Evolutionary conservation across 2,329 filamentous ascomycete species (phyloP), one percentile per base, ranked within the genome.

Genomic region (Ceratocystis colombiana): DNA sequence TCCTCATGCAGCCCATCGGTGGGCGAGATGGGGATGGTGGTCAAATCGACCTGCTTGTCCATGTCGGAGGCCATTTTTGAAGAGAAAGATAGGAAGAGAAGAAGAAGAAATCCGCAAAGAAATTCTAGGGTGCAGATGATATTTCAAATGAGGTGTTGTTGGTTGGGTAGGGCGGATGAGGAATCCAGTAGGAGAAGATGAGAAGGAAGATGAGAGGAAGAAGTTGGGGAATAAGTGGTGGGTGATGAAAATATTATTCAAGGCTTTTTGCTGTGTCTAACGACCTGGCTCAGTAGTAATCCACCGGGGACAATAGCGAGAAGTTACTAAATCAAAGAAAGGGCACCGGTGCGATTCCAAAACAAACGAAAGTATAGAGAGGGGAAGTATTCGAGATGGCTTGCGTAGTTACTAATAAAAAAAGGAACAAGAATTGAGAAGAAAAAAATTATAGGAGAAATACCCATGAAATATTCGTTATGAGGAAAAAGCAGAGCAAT

Each of bases 11-110:
- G 77, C 68, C 80, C 74, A 73, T 83, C 83, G 71, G 82, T 82
- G 64, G 84, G 84, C 64, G 84, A 85, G 75, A 88, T 82, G 71
- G 85, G 85, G 68, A 88, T 87, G 64, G 84, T 87, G 68, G 83
- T 85, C 68, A 87, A 79, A 71, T 88, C 85, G 75, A 87, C 85
- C 74, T 85, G 84, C 72, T 83, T 72, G 71, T 78, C 76, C 73
- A 78, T 73, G 66, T 73, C 75, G 67, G 73, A 68, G 59, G 76
- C 75, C 76, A 78, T 78, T 68, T 68, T 74, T 71, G 37, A 17
- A 46, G n/a, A 61, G 48, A 37, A 61, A 62, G 50, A 61, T 41
- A 41, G 37, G 37, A 41, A 46, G 22, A 46, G n/a, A 55, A 22
- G 33, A 61, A 62, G 50, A 61, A 46, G 67, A 57, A 62, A 66